Base-by-base conservation (phyloP, 2,329 filamentous ascomycete species). In the Ceratocystis harringtonii region DNA sequence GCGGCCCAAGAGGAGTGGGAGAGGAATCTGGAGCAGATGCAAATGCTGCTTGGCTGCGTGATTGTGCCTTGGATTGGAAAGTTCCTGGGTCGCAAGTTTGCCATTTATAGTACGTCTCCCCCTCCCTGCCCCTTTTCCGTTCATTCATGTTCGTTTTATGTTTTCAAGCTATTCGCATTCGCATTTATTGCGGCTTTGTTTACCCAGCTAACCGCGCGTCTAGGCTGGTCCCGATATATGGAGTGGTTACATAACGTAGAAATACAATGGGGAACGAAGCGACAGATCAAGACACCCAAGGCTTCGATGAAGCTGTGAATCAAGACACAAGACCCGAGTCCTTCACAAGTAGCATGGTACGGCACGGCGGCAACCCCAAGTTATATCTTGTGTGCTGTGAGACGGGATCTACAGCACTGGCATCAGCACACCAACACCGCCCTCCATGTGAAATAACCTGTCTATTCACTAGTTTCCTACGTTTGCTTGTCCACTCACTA, bases 1-100 rank as follows among this genome's bases (percentile, higher is more conserved):
- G 92, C 97, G 73, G 94, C 94, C 8, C 92, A 99, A 75, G 83
- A 84, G 68, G 92, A 99, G 77, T 99, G 94, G 94, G 88, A 92
- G 71, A 89, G 92, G 72, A 95, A 89, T 71, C 78, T 99, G 69
- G 90, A 96, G 75, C 94, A 99, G 77, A 77, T 99, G 68, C 91
- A 99, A 78, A 80, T 97, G 69, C 80, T 99, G 70, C 76, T 97
- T 73, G 95, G 89, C 22, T 95, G 99, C 90, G 88, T 97, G 61
- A 76, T 97, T 70, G 87, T 99, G 62, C 94, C 94, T 2, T 96
- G 95, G 75, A 79, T 90, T 70, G 94, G 94, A 67, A 99, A 97
- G 77, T 97, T 91, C 77, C 84, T 96, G 75, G 94, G 94, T 58
- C 83, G 94, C 74, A 95, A 90, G 76, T 95, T 92, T 78, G 92